Evolutionary conservation across 2,329 filamentous ascomycete genomes (phyloP).

Genomic region (Pseudogymnoascus sp.): DNA sequence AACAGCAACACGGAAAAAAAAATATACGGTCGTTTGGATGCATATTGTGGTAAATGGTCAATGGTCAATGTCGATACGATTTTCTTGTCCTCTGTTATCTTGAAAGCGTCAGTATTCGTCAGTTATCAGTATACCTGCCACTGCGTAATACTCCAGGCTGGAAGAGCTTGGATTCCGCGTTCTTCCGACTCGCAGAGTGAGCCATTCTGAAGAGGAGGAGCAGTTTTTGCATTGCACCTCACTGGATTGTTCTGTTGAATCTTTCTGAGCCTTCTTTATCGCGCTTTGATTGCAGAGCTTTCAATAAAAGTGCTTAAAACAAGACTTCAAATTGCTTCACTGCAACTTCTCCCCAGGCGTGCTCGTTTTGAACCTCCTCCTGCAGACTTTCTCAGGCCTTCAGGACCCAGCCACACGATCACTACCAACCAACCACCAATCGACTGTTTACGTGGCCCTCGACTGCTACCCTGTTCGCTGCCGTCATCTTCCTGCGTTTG

Average conservation of each 20-base stretch:
- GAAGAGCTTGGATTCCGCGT: background rate
- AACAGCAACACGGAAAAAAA: background rate
- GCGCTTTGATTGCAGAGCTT: conserved; percentile 1
- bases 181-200: background rate
- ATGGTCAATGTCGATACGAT: background rate
- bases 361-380: background rate
- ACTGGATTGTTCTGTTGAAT: background rate
- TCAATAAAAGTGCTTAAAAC: background rate
- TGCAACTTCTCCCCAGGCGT: background rate
- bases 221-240: background rate
- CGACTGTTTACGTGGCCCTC: background rate
- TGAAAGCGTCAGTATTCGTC: conserved; percentile 1
- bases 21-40: background rate
- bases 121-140: conserved; percentile 2
- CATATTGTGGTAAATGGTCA: background rate
- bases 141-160: background rate
- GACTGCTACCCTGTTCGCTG: background rate
- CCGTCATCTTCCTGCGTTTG: background rate
- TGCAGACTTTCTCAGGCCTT: background rate
- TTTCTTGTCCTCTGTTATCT: background rate
- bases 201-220: background rate
- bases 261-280: background rate
- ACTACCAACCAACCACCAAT: background rate
- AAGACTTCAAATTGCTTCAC: background rate
- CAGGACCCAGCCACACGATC: background rate